Percentiles rank a stretch among this genome's conserved stretches.
Conservation (phyloP, 2,329 filamentous ascomycete species). For the Sclerotinia subarctica region DNA sequence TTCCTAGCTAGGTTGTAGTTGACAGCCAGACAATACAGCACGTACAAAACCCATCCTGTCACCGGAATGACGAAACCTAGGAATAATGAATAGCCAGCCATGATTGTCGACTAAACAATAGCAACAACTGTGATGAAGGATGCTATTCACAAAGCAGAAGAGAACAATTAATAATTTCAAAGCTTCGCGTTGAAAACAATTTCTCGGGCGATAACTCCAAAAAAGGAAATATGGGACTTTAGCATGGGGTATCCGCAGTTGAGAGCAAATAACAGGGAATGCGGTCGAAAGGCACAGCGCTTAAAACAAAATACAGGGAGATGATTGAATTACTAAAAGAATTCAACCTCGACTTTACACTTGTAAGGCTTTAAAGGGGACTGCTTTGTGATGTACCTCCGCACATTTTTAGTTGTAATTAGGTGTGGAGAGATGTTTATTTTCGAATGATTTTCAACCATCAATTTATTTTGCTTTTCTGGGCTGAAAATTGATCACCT, state of each 20-base stretch:
- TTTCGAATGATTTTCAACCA: not conserved
- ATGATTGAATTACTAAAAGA: not conserved
- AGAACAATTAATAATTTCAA: not conserved
- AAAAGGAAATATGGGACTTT: conserved; percentile 5
- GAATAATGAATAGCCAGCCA: conserved; percentile 2
- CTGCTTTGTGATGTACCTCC: too few relatives aligned
- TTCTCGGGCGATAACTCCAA: too few relatives aligned
- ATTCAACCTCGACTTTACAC: not conserved
- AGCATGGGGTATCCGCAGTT: not conserved
- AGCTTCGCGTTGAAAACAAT: not conserved
- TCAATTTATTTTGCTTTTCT: not conserved
- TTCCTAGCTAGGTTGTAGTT: conserved; percentile 10
- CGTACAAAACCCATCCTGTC: conserved; percentile 6
- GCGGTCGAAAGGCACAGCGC: not conserved
- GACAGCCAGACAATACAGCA: conserved; percentile 5
- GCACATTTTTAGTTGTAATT: not conserved
- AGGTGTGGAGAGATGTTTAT: not conserved
- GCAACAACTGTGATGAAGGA: not conserved
- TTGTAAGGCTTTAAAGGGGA: not conserved
- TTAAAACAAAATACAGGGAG: not conserved
- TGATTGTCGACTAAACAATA: not conserved
- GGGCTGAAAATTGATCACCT: not conserved
- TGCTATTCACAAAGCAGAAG: not conserved
- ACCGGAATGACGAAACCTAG: conserved; percentile 5
- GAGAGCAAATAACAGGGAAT: too few relatives aligned